Conservation (phyloP, 768 basidiomycete species). For the Russula lepida region DNA sequence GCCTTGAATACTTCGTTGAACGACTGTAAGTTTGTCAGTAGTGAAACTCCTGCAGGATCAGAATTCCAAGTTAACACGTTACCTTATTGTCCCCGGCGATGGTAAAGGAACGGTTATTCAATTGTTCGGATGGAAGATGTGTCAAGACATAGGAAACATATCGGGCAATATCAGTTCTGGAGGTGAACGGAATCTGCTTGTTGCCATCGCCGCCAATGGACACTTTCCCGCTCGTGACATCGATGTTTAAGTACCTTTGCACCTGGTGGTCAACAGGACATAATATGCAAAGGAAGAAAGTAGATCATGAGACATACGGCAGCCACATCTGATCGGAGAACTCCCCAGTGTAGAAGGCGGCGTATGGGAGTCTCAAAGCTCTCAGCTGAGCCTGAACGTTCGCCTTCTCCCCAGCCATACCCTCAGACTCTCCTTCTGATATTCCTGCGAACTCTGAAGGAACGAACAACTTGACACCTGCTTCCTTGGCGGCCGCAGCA, state of each 20-base stretch:
- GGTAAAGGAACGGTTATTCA: conserved; percentile 8
- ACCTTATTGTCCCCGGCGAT: conserved; percentile 14
- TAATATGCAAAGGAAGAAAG: neutral
- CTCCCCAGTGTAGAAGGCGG: conserved; percentile 20
- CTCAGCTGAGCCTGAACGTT: neutral
- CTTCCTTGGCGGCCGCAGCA: conserved; percentile 16
- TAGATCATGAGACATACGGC: neutral
- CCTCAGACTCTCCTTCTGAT: conserved; percentile 13
- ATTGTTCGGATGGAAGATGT: conserved; percentile 7
- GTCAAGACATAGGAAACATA: conserved; percentile 19
- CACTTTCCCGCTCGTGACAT: conserved; percentile 15
- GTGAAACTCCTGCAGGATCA: neutral
- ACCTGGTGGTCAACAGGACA: neutral
- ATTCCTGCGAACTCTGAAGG: conserved; percentile 13
- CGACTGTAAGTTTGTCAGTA: neutral
- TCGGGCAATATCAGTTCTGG: conserved; percentile 16
- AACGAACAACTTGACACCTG: conserved; percentile 10
- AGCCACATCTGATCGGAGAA: conserved; percentile 10
- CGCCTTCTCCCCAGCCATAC: conserved; percentile 2
- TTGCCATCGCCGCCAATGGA: conserved; percentile 19
- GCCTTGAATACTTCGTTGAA: neutral
- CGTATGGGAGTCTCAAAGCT: conserved; percentile 12
- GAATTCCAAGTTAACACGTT: neutral
- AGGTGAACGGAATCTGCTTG: conserved; percentile 17
- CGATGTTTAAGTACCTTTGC: conserved; percentile 4